These are phyloP conservation scores for Moesziomyces sp. DNA, from an alignment of 1,284 basidiomycete species.

Conservation along the genomic window DNA sequence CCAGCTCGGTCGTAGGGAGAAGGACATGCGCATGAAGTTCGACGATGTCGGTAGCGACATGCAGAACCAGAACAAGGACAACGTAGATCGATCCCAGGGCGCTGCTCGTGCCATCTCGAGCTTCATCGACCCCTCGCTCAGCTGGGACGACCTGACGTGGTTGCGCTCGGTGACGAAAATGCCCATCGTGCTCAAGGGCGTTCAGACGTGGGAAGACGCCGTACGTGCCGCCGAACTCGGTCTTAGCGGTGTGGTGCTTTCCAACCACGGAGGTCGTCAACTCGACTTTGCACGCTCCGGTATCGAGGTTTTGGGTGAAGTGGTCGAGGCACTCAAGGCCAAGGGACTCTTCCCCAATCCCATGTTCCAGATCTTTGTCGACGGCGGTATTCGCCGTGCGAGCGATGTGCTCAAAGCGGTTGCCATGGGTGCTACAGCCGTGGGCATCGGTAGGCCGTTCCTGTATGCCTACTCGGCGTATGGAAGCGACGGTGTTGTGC, in stretches of 20 bases:
- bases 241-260: conserved; percentile 69
- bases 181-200: conserved; percentile 86
- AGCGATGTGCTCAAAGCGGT: conserved; percentile 82
- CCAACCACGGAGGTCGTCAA: conserved; percentile 70
- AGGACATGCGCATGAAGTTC: conserved; percentile 74
- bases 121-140: conserved; percentile 71
- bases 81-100: conserved; percentile 52
- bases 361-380: conserved; percentile 83
- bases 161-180: conserved; percentile 78
- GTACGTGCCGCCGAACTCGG: conserved; percentile 73
- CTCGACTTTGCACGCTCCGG: conserved; percentile 63
- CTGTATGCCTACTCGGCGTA: conserved; percentile 91
- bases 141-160: conserved; percentile 77
- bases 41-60: conserved; percentile 71
- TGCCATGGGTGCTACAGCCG: conserved; percentile 89
- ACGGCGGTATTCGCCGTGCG: conserved; percentile 87
- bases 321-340: conserved; percentile 79
- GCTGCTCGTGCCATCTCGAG: conserved; percentile 70
- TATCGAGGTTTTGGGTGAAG: conserved; percentile 76
- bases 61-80: conserved; percentile 63
- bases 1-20: conserved; percentile 84
- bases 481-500: conserved; percentile 82
- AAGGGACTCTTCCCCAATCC: conserved; percentile 72
- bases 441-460: conserved; percentile 88
- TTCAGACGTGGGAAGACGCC: conserved; percentile 74